These are phyloP conservation scores for Sugiyamaella valdiviana DNA, from an alignment of 805 yeast genomes.

Conservation along the genomic window DNA sequence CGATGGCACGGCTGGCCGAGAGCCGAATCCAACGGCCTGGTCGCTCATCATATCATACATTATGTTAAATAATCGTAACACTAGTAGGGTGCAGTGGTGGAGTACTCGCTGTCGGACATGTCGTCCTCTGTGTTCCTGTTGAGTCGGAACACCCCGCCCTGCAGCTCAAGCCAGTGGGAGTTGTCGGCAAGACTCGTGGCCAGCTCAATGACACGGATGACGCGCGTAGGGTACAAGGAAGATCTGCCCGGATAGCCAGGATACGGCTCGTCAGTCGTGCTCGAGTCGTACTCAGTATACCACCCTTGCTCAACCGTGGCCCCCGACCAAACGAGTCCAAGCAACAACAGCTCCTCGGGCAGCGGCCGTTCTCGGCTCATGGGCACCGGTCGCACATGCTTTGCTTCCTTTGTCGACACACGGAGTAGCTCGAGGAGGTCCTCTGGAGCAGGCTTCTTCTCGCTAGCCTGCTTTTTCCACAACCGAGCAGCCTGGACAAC, in stretches of 20 bases:
- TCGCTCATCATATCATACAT: background rate
- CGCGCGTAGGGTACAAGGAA: slow-evolving; percentile 7
- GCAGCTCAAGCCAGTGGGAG: background rate
- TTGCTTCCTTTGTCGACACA: slow-evolving; percentile 1
- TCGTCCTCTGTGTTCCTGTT: slow-evolving; percentile 2
- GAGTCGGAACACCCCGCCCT: background rate
- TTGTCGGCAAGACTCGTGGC: slow-evolving; percentile 10
- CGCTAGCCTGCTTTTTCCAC: slow-evolving; percentile 1
- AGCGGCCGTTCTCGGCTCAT: slow-evolving; percentile 17
- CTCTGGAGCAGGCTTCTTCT: slow-evolving; percentile 3
- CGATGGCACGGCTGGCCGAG: background rate
- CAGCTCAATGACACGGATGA: slow-evolving; percentile 14
- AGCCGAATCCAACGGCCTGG: background rate
- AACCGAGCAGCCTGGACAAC: background rate
- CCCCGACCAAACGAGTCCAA: slow-evolving; percentile 20
- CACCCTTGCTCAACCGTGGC: slow-evolving; percentile 5
- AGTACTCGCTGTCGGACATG: slow-evolving; percentile 6
- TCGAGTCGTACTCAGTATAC: slow-evolving; percentile 7
- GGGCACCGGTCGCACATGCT: slow-evolving; percentile 12
- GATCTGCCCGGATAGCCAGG: slow-evolving; percentile 18
- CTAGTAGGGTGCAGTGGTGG: background rate
- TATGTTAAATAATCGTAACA: background rate
- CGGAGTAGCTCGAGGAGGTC: slow-evolving; percentile 5
- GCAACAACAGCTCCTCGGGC: slow-evolving; percentile 20
- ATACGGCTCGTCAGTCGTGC: slow-evolving; percentile 16